Evolutionary conservation across 1,284 basidiomycete genomes (phyloP).

Genomic region (Blastosporella zonata): DNA sequence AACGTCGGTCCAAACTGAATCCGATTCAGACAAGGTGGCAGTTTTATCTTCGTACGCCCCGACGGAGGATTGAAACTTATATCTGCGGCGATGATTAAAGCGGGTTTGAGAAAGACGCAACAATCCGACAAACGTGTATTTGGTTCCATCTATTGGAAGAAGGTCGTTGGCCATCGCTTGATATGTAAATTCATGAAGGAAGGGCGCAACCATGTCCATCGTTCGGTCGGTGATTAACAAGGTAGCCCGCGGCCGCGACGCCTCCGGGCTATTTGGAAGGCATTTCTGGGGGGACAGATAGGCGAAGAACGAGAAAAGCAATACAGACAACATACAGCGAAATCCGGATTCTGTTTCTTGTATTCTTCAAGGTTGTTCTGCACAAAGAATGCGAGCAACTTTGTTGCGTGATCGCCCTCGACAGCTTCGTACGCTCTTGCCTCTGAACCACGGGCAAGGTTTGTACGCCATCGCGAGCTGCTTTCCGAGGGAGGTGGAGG

Average conservation of each 20-base stretch:
- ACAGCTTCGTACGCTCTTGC: constrained; percentile 63
- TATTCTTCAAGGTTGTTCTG: constrained; percentile 83
- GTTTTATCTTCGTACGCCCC: constrained; percentile 87
- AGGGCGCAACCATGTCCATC: constrained; percentile 90
- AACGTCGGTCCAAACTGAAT: constrained; percentile 89
- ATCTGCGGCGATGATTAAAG: constrained; percentile 41
- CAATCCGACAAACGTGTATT: constrained; percentile 69
- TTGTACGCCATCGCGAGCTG: constrained; percentile 67
- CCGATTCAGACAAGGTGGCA: constrained; percentile 80
- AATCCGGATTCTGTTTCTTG: constrained; percentile 81
- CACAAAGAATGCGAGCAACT: constrained; percentile 79
- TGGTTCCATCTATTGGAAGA: constrained; percentile 82
- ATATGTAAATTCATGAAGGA: constrained; percentile 98
- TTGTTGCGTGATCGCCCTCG: constrained; percentile 72
- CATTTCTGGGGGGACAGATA: constrained; percentile 47
- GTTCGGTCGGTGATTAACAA: constrained; percentile 93
- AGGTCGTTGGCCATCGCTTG: constrained; percentile 99
- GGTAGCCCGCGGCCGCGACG: constrained; percentile 72
- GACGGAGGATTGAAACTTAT: constrained; percentile 83
- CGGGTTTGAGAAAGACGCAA: neutral
- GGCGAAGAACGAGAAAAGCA: neutral
- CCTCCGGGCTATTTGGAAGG: constrained; percentile 40
- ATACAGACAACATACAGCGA: constrained; percentile 54
- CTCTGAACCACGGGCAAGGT: constrained; percentile 64
- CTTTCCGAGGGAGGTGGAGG: constrained; percentile 61